These are phyloP conservation scores for Pseudocercospora pini-densiflorae DNA, from an alignment of 2,329 filamentous ascomycete species.

Conservation along the genomic window DNA sequence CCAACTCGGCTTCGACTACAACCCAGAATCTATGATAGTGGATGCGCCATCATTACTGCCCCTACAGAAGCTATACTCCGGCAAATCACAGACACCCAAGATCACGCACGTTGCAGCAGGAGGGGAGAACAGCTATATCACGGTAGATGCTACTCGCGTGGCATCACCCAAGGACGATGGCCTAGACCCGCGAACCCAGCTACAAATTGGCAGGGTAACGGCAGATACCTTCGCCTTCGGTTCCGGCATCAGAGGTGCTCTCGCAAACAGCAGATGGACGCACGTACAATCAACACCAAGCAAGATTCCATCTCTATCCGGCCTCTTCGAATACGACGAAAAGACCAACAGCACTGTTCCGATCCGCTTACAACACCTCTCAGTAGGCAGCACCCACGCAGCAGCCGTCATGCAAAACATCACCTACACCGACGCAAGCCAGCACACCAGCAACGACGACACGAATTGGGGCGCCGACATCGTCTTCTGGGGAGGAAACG, in stretches of 20 bases:
- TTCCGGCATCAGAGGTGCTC: conserved; percentile 78
- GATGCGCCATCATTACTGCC: conserved; percentile 74
- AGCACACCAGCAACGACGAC: conserved; percentile 61
- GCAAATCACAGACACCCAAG: conserved; percentile 64
- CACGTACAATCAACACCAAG: conserved; percentile 78
- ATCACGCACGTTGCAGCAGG: conserved; percentile 84
- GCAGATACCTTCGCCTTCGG: conserved; percentile 88
- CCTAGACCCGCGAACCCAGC: conserved; percentile 38
- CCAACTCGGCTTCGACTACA: conserved; percentile 83
- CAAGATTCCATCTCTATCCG: conserved; percentile 82
- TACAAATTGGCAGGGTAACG: conserved; percentile 61
- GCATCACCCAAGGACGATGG: conserved; percentile 44
- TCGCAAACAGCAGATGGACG: conserved; percentile 88
- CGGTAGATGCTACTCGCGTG: conserved; percentile 74
- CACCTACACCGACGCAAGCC: conserved; percentile 57
- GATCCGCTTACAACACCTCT: conserved; percentile 75
- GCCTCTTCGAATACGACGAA: conserved; percentile 88
- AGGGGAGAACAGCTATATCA: conserved; percentile 85
- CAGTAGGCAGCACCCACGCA: conserved; percentile 78
- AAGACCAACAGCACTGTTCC: conserved; percentile 67
- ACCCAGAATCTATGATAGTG: conserved; percentile 63
- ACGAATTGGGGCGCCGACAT: conserved; percentile 89
- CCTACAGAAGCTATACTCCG: conserved; percentile 72
- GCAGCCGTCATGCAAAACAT: conserved; percentile 84
- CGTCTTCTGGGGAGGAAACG: conserved; percentile 93